Evolutionary conservation across 495 filamentous ascomycete species (phyloP).

Genomic region (Venustampulla echinocandica): DNA sequence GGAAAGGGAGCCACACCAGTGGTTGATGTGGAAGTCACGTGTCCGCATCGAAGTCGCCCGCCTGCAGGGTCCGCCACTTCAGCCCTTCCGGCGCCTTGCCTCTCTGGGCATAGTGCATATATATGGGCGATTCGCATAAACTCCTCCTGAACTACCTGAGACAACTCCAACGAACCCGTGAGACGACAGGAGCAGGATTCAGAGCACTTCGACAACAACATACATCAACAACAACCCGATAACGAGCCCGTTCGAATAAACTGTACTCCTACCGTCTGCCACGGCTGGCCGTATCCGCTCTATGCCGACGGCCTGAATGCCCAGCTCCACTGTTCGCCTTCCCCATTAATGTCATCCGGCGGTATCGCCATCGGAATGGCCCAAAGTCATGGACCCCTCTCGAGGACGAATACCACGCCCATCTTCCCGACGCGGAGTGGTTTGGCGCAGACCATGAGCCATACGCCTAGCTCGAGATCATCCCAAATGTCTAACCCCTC

Average conservation of each 20-base stretch:
- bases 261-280: too few species aligned
- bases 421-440: slow-evolving; percentile 30
- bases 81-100: too few species aligned
- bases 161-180: slow-evolving; percentile 3
- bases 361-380: slow-evolving; percentile 32
- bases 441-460: slow-evolving; percentile 33
- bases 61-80: too few species aligned
- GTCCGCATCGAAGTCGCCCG: too few species aligned
- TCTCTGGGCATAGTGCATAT: too few species aligned
- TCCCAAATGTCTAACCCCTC: slow-evolving; percentile 44
- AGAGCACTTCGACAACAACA: background rate
- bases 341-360: slow-evolving; percentile 14
- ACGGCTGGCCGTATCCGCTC: too few species aligned
- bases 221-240: too few species aligned
- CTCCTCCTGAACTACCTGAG: slow-evolving; percentile 7
- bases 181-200: slow-evolving; percentile 3
- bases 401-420: slow-evolving; percentile 42
- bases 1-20: too few species aligned
- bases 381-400: slow-evolving; percentile 36
- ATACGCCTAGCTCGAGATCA: slow-evolving; percentile 31
- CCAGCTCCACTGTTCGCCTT: slow-evolving; percentile 3
- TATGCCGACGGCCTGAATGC: slow-evolving; percentile 17
- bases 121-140: too few species aligned
- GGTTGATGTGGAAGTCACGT: too few species aligned
- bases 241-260: too few species aligned